Percentiles rank a stretch among this genome's conserved stretches.
phyloP scores from a whole-genome alignment of 2,329 filamentous ascomycete genomes.

The Xylaria sp. region DNA sequence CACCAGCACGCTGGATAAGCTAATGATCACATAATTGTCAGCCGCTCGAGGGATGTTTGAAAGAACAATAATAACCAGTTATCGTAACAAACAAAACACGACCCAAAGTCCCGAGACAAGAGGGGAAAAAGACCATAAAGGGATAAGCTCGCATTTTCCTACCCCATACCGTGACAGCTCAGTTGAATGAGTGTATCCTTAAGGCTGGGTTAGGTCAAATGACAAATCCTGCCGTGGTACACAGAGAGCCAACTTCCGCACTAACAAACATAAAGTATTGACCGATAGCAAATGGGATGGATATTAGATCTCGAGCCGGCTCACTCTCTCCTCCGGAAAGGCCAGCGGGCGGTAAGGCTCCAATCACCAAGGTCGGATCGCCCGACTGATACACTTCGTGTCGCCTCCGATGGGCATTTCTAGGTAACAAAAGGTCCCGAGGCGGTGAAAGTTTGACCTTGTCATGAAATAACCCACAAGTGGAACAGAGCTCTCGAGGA shows the following conservation, averaged over 20 bases:
- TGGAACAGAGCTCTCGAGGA: slow-evolving; percentile 18
- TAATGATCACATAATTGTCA: neutral
- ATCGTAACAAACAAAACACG: neutral
- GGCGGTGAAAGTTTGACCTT: slow-evolving; percentile 22
- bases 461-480: slow-evolving; percentile 1
- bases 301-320: slow-evolving; percentile 11
- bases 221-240: slow-evolving; percentile 31
- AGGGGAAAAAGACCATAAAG: neutral
- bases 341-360: slow-evolving; percentile 19
- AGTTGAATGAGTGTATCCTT: neutral
- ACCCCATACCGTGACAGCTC: neutral
- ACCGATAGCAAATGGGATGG: slow-evolving; percentile 26
- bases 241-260: slow-evolving; percentile 22
- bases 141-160: slow-evolving; percentile 22
- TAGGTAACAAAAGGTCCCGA: slow-evolving; percentile 20
- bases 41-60: neutral
- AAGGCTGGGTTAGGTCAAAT: slow-evolving; percentile 23
- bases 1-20: slow-evolving; percentile 19
- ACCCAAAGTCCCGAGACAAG: neutral
- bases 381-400: slow-evolving; percentile 20
- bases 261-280: slow-evolving; percentile 6
- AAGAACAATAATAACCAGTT: neutral
- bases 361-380: slow-evolving; percentile 16
- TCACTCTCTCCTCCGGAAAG: slow-evolving; percentile 28
- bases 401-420: slow-evolving; percentile 9